Conservation (phyloP, 345 rosid species). For the Arabidopsis arenosa region DNA sequence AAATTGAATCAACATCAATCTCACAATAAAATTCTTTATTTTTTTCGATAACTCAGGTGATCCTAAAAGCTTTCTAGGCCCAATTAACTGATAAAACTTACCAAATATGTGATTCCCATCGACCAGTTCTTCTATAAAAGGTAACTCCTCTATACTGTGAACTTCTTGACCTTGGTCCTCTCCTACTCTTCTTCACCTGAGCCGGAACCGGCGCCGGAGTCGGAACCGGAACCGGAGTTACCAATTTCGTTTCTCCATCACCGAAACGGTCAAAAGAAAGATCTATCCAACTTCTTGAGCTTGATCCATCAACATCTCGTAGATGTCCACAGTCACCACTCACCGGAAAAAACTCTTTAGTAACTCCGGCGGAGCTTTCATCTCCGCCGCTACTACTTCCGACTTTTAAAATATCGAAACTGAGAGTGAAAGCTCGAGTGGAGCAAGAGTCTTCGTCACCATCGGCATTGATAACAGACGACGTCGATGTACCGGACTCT, state of each 20-base stretch:
- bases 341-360: constrained; percentile 73
- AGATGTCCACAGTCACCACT: constrained; percentile 44
- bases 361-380: constrained; percentile 40
- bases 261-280: constrained; percentile 50
- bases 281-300: constrained; percentile 62
- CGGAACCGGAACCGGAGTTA: constrained; percentile 49
- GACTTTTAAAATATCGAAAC: constrained; percentile 73
- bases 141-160: constrained; percentile 97
- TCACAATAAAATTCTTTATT: no score
- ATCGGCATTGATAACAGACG: constrained; percentile 83
- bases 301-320: constrained; percentile 45
- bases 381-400: constrained; percentile 41
- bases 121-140: constrained; percentile 89
- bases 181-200: constrained; percentile 78
- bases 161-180: constrained; percentile 98
- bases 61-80: no score
- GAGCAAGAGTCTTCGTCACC: constrained; percentile 71
- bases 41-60: no score
- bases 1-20: neutral
- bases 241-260: constrained; percentile 42
- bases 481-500: constrained; percentile 81
- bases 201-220: constrained; percentile 53
- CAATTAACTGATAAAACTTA: constrained; percentile 12
- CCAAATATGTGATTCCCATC: constrained; percentile 99
- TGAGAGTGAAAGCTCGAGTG: constrained; percentile 60